A percentile compares a stretch with the other conserved stretches of the same genome.
Evolutionary conservation across 306 rosid species (phyloP).

Genomic region (Quercus variabilis): DNA sequence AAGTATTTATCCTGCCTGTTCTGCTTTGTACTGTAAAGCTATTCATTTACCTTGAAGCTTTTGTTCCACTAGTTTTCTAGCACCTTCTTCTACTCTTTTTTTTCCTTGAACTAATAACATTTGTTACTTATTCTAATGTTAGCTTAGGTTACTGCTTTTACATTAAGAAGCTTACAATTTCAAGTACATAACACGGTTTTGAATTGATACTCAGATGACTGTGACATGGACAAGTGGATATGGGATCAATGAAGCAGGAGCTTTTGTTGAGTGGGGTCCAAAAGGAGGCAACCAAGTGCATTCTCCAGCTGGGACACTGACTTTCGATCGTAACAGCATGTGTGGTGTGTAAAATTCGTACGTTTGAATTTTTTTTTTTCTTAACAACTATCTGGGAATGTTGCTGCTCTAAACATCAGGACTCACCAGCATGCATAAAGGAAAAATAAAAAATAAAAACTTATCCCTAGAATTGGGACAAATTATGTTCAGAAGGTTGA

Average conservation of each 20-base stretch:
- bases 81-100: not conserved
- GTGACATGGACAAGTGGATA: conserved; percentile 99
- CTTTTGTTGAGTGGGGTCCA: conserved; percentile 86
- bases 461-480: too few relatives aligned
- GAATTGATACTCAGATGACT: conserved; percentile 53
- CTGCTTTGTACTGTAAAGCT: conserved; percentile 10
- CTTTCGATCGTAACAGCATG: conserved; percentile 73
- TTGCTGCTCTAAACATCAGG: too few relatives aligned
- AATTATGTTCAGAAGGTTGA: not conserved
- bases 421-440: too few relatives aligned
- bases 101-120: not conserved
- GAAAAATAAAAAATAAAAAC: too few relatives aligned
- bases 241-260: conserved; percentile 62
- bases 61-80: not conserved
- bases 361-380: not conserved
- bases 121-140: not conserved
- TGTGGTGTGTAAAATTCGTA: conserved; percentile 61
- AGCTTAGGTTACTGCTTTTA: not conserved
- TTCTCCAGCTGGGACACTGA: conserved; percentile 81
- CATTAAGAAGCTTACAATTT: not conserved
- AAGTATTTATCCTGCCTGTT: not conserved
- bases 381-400: not conserved
- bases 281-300: conserved; percentile 47
- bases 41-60: not conserved
- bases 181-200: conserved; percentile 3